Percentiles rank a stretch among this genome's conserved stretches.
Evolutionary conservation across 1,284 basidiomycete species (phyloP).

Genomic region (Sanghuangporus weigelae): DNA sequence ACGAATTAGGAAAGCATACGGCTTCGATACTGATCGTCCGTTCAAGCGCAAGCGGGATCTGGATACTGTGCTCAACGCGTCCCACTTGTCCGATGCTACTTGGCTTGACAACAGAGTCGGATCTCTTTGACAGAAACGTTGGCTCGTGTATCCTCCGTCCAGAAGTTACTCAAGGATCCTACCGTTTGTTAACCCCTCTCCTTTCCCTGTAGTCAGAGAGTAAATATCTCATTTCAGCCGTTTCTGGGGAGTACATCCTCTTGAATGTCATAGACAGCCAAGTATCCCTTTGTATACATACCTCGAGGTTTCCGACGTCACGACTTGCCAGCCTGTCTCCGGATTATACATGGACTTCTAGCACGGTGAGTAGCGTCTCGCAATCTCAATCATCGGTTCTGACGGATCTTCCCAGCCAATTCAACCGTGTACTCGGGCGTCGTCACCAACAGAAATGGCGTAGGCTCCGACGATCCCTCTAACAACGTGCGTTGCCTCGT

Average conservation of each 20-base stretch:
- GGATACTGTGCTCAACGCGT: not conserved
- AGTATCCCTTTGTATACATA: conserved; percentile 38
- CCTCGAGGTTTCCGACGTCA: conserved; percentile 44
- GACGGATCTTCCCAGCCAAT: not conserved
- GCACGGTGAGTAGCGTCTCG: not conserved
- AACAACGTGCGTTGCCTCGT: not conserved
- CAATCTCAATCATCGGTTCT: not conserved
- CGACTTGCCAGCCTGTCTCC: conserved; percentile 35
- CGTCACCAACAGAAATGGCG: conserved; percentile 1
- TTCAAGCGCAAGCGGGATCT: not conserved
- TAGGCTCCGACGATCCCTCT: not conserved
- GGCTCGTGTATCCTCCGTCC: conserved; percentile 2
- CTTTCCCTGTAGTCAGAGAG: conserved; percentile 15
- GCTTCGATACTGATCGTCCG: not conserved
- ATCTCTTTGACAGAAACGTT: not conserved
- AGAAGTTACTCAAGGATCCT: conserved; percentile 6
- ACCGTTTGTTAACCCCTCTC: not conserved
- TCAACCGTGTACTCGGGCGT: conserved; percentile 7
- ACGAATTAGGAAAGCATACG: not conserved
- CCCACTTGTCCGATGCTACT: not conserved
- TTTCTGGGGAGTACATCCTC: conserved; percentile 7
- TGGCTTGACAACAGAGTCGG: conserved; percentile 6
- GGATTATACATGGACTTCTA: conserved; percentile 1
- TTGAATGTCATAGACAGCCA: conserved; percentile 21
- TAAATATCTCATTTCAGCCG: not conserved